Evolutionary conservation across 371 early-diverging fungal genomes (phyloP), one percentile per base, ranked within the genome.

Genomic region (Mucor lusitanicus): DNA sequence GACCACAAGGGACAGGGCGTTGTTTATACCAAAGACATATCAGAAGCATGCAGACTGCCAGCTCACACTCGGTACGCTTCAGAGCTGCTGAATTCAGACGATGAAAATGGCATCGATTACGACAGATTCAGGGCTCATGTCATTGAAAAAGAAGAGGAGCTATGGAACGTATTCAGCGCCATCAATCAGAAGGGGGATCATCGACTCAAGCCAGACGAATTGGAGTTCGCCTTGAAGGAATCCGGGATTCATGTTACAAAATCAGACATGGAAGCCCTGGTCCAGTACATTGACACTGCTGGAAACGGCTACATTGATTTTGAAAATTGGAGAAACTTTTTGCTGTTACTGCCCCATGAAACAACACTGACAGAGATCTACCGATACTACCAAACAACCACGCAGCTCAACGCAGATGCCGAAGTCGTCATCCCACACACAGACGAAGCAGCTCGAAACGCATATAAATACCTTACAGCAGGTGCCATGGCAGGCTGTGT

Each of bases 401-500:
- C 86, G 1, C 85, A 87, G 64, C 76, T 87, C 25, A 84, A 81
- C 19, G 83, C 79, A 13, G 87, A 87, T 76, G 89, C 87, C 44
- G 89, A 89, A 70, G 85, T 87, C 3, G 76, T 85, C 7, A 85
- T 88, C 67, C 84, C 87, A 1, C 85, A 85, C 15, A 84, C 84
- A 13, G 79, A 78, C 56, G 78, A 81, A 66, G 70, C 76, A 21
- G 72, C 74, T 3, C 72, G 63, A n/a, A 72, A 84, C 61, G 75
- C 85, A 3, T 73, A 82, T 32, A 85, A 84, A 71, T 92, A 91
- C 67, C 86, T 93, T 28, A 50, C 87, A 12, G 90, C 91, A 5
- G 94, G 94, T 53, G 94, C 89, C 19, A 73, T 91, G 32, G 90
- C 92, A 23, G 94, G 94, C 37, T 90, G 90, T 23, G 86, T 92